A percentile compares a stretch with the other conserved stretches of the same genome.
These are phyloP conservation scores for Acacia concinna DNA, from an alignment of 331 rosid genomes.

Conservation along the genomic window DNA sequence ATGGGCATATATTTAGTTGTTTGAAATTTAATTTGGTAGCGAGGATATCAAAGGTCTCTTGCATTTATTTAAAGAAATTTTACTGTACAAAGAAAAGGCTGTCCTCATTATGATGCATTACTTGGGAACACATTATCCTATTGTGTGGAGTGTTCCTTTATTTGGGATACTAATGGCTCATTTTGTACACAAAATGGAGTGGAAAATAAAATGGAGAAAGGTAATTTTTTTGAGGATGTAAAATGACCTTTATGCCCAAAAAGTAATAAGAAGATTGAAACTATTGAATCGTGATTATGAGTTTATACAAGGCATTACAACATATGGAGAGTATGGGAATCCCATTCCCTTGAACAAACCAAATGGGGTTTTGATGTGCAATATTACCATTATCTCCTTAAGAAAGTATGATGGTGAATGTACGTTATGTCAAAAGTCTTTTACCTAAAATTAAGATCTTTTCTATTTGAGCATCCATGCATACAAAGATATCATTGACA, in stretches of 20 bases:
- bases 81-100: background rate
- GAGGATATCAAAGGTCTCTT: slow-evolving; percentile 13
- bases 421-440: background rate
- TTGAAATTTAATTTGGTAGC: background rate
- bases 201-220: background rate
- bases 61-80: background rate
- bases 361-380: background rate
- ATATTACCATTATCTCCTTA: background rate
- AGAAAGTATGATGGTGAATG: background rate
- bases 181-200: background rate
- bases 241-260: background rate
- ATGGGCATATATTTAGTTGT: background rate
- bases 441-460: background rate
- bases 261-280: background rate
- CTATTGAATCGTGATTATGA: background rate
- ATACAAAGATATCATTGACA: background rate
- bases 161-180: background rate
- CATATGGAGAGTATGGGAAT: background rate
- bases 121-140: slow-evolving; percentile 11
- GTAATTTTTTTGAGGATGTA: background rate
- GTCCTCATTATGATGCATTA: slow-evolving; percentile 7
- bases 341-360: background rate
- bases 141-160: background rate
- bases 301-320: background rate
- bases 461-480: slow-evolving; percentile 15